Conservation (phyloP, 805 yeast genomes). For the Maudiozyma bulderi region DNA sequence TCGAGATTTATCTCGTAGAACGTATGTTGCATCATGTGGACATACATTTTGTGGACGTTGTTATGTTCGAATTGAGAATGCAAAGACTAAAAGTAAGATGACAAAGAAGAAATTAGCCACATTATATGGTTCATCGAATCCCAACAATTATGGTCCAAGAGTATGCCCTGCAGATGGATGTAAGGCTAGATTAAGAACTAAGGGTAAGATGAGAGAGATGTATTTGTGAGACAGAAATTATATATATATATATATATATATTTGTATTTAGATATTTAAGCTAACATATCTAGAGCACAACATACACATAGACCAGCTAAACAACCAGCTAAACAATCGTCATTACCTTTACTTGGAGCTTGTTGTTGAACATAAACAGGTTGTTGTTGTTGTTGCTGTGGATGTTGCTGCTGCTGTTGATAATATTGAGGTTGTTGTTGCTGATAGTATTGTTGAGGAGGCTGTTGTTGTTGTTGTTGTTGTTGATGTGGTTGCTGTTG, state of each 20-base stretch:
- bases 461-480: constrained; percentile 37
- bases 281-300: constrained; percentile 42
- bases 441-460: constrained; percentile 21
- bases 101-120: constrained; percentile 18
- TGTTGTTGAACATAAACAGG: constrained; percentile 42
- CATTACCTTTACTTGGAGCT: constrained; percentile 26
- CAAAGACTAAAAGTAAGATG: constrained; percentile 17
- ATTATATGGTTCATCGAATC: constrained; percentile 30
- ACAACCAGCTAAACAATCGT: constrained; percentile 40
- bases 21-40: constrained; percentile 65
- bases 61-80: constrained; percentile 51
- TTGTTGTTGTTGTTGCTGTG: constrained; percentile 38
- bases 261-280: constrained; percentile 14
- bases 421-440: constrained; percentile 7
- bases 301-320: constrained; percentile 43
- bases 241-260: not conserved
- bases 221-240: constrained; percentile 24
- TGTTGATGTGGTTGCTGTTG: constrained; percentile 12
- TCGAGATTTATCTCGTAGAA: constrained; percentile 50
- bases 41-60: constrained; percentile 85
- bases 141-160: constrained; percentile 44
- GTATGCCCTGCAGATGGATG: constrained; percentile 51
- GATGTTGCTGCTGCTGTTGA: constrained; percentile 22
- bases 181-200: constrained; percentile 33
- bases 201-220: constrained; percentile 47